These are phyloP conservation scores for Fistulifera pelliculosa DNA, from an alignment of 108 stramenopile genomes.

Conservation along the genomic window DNA sequence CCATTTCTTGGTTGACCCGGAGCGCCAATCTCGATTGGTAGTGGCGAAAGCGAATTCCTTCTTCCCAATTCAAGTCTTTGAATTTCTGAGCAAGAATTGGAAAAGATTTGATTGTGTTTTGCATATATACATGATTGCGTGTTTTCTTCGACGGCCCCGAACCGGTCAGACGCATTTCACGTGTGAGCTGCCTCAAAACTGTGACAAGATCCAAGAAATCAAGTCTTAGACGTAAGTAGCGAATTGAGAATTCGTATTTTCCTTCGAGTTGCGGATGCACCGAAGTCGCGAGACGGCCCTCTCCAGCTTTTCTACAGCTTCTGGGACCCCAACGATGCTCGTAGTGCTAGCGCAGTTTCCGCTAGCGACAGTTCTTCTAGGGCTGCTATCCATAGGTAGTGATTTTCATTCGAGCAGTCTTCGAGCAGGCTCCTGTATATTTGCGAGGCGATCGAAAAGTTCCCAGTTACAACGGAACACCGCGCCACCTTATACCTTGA, in stretches of 20 bases:
- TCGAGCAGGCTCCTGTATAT: not conserved
- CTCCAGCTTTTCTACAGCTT: slow-evolving; percentile 10
- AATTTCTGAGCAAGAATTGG: slow-evolving; percentile 17
- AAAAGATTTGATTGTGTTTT: slow-evolving; percentile 18
- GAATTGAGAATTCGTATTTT: slow-evolving; percentile 22
- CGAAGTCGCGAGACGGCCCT: slow-evolving; percentile 16
- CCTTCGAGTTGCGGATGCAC: slow-evolving; percentile 1
- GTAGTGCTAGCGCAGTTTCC: slow-evolving; percentile 14
- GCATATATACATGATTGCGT: slow-evolving; percentile 23
- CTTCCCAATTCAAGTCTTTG: slow-evolving; percentile 16
- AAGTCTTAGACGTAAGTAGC: slow-evolving; percentile 26
- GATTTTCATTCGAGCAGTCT: slow-evolving; percentile 14
- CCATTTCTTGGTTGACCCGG: slow-evolving; percentile 20
- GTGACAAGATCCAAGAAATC: slow-evolving; percentile 31
- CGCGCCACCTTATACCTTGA: not conserved
- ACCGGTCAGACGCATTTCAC: slow-evolving; percentile 38
- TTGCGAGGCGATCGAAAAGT: not conserved
- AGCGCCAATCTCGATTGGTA: slow-evolving; percentile 30
- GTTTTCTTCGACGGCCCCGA: slow-evolving; percentile 29
- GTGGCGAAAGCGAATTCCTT: slow-evolving; percentile 25
- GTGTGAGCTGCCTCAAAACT: slow-evolving; percentile 22
- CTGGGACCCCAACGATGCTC: slow-evolving; percentile 27
- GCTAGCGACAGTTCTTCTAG: slow-evolving; percentile 23
- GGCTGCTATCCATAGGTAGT: slow-evolving; percentile 27
- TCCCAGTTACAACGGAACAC: not conserved